Evolutionary conservation across 148 eudicot genomes (phyloP), one percentile per base, ranked within the genome.

Genomic region (Heliamphora exappendiculata): DNA sequence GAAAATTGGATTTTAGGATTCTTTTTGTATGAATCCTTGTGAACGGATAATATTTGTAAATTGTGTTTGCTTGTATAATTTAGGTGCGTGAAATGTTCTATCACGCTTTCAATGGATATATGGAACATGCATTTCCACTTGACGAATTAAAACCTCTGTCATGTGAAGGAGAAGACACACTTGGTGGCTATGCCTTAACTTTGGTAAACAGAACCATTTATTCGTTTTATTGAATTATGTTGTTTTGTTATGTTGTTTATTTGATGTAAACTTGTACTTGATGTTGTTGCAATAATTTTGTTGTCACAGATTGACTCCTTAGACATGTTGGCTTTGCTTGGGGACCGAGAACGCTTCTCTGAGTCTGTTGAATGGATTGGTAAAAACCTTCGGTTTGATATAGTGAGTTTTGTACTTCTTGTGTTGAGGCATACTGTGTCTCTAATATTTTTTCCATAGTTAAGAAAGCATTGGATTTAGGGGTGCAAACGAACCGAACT

Each of bases 101-200:
- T 77, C 99, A 95, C 82, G 99, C 99, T 57, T 95, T 95, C 83
- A 81, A 89, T 82, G 99, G 99, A 70, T 95, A 95, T 78, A 95
- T 95, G 99, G 84, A 92, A 5, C 82, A 95, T 84, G 99, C 99
- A 79, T 95, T 95, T 78, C 99, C 99, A 66, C 94, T 76, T 34
- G 99, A 95, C 82, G 99, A 92, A 81, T 82, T 95, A 73, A 91
- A 81, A 81, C 99, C 99, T 67, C 81, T 91, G 70, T 92, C 99
- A 26, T 95, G 99, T 75, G 83, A 75, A 57, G 99, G 99, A 29
- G 99, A 92, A 87, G 97, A 95, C 80, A 87, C 99, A 28, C 90
- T 95, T 80, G 99, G 99, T 68, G 96, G 99, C 76, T 95, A 95
- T 82, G 99, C 97, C 51, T 82, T 95, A 62, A 95, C 99, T 66